Percentiles rank a stretch among this genome's conserved stretches.
phyloP scores from a whole-genome alignment of 352 stramenopile genomes.

The Phytophthora pini region DNA sequence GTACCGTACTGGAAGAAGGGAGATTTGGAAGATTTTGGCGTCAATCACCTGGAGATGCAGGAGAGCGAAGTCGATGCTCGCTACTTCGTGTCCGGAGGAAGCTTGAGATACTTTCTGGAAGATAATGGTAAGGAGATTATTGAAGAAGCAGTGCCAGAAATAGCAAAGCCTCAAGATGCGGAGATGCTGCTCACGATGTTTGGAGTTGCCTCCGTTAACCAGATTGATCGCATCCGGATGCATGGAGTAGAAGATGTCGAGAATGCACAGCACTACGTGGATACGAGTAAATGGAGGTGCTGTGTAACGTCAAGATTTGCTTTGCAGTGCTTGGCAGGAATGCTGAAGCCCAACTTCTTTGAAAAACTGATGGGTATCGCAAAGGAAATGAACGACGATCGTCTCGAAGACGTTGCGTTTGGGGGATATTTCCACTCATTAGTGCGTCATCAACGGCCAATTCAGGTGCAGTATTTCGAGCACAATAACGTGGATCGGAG shows the following conservation, averaged over 20 bases:
- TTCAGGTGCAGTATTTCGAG: background rate
- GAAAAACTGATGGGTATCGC: conserved; percentile 1
- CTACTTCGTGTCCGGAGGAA: conserved; percentile 17
- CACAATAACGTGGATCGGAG: conserved; percentile 11
- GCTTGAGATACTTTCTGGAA: conserved; percentile 5
- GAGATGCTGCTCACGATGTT: background rate
- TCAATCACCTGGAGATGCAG: background rate
- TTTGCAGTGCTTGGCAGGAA: background rate
- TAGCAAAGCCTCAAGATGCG: background rate
- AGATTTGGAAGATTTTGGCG: conserved; percentile 4
- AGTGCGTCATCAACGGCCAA: conserved; percentile 2
- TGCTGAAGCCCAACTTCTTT: conserved; percentile 8
- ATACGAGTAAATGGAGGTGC: background rate
- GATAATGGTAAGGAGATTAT: background rate
- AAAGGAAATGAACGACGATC: conserved; percentile 21
- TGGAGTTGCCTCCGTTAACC: background rate
- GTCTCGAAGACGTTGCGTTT: conserved; percentile 18
- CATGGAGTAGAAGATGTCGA: background rate
- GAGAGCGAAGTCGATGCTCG: conserved; percentile 3
- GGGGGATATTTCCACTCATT: conserved; percentile 21
- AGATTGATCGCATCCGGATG: conserved; percentile 4
- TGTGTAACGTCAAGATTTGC: conserved; percentile 1
- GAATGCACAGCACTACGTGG: conserved; percentile 1
- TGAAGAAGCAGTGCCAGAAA: too few relatives aligned
- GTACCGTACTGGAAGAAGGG: conserved; percentile 12